Conservation (phyloP, 192 early-diverging fungal genomes). For the Coemansia sp. region DNA sequence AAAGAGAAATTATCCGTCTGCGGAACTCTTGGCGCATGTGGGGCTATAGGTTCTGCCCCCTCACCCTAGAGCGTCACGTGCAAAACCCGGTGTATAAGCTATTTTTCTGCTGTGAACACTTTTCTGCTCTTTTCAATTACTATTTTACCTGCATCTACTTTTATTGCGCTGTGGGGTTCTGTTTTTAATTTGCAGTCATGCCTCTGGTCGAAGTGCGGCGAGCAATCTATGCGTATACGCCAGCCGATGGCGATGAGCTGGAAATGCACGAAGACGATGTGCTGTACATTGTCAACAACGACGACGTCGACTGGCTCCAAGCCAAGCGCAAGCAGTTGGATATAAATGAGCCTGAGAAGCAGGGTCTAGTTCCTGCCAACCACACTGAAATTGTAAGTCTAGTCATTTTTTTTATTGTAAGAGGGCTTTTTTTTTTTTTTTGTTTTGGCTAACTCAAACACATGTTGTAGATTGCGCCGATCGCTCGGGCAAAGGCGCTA, state of each 20-base stretch:
- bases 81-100: no score
- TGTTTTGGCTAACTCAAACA: no score
- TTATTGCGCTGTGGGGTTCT: no score
- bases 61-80: no score
- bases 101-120: no score
- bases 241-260: constrained; percentile 81
- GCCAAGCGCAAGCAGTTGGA: constrained; percentile 66
- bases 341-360: constrained; percentile 42
- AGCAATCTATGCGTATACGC: constrained; percentile 89
- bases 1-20: neutral
- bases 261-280: constrained; percentile 82
- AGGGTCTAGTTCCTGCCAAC: constrained; percentile 85
- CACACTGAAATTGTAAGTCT: constrained; percentile 73
- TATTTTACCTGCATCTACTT: no score
- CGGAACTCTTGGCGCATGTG: no score
- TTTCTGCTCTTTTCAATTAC: no score
- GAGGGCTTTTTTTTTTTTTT: no score
- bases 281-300: constrained; percentile 79
- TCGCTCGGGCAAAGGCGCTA: constrained; percentile 62
- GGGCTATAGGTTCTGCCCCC: no score
- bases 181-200: constrained; percentile 14
- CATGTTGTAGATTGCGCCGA: constrained; percentile 48
- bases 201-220: constrained; percentile 58
- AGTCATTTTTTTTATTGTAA: neutral
- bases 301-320: constrained; percentile 90